A percentile compares a stretch with the other conserved stretches of the same genome.
These are phyloP conservation scores for Colletotrichum karsti DNA, from an alignment of 2,329 filamentous ascomycete species.

Conservation along the genomic window DNA sequence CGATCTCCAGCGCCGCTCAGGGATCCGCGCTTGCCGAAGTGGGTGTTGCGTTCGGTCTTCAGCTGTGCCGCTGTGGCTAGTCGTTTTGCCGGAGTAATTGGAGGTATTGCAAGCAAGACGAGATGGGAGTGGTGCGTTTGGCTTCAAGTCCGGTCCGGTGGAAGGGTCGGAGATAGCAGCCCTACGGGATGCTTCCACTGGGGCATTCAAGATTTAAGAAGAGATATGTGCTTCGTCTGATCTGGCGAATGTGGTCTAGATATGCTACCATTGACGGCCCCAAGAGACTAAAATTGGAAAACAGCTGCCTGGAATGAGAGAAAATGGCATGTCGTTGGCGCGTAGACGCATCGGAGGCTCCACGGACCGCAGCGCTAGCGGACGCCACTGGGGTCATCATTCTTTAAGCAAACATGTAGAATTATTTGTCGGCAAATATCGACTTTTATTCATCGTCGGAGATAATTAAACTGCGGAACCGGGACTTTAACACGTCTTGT, in stretches of 20 bases:
- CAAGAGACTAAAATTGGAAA: neutral
- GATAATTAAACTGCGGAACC: neutral
- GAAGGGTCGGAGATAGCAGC: neutral
- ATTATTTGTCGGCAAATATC: neutral
- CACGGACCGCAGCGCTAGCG: neutral
- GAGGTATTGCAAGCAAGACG: neutral
- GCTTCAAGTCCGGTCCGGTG: neutral
- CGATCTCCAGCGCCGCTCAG: neutral
- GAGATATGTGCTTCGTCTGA: neutral
- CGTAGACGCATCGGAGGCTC: neutral
- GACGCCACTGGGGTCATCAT: neutral
- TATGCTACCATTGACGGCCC: too few relatives aligned
- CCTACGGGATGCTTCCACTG: neutral
- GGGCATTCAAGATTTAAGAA: neutral
- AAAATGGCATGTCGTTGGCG: neutral
- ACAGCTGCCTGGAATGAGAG: neutral
- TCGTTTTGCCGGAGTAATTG: neutral
- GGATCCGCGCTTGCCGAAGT: neutral
- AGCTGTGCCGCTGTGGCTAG: neutral
- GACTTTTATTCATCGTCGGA: neutral
- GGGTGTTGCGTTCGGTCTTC: neutral
- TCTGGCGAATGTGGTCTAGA: too few relatives aligned
- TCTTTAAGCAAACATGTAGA: neutral
- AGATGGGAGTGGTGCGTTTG: too few relatives aligned
- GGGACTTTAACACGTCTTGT: neutral